Percentiles rank a stretch among this genome's conserved stretches.
These are phyloP conservation scores for Galeopsis tetrahit DNA, from an alignment of 257 asterid species.

Conservation along the genomic window DNA sequence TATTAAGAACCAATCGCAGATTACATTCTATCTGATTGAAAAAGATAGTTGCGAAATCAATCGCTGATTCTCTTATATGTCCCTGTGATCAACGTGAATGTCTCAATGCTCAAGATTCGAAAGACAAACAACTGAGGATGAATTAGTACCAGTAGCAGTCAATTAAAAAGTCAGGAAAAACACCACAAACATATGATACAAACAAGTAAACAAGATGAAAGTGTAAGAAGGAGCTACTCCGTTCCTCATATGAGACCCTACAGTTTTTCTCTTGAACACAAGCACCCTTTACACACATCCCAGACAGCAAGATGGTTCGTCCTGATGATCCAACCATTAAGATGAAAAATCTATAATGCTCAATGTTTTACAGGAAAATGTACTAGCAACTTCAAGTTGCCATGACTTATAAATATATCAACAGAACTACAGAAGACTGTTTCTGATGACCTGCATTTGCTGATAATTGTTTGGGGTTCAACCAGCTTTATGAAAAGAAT, in stretches of 20 bases:
- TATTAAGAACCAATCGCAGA: neutral
- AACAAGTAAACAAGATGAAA: conserved; percentile 5
- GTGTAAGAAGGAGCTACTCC: neutral
- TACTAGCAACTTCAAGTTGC: conserved; percentile 4
- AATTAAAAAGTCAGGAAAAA: neutral
- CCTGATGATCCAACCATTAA: neutral
- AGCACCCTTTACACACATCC: conserved; percentile 1
- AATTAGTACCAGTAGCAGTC: neutral
- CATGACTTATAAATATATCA: conserved; percentile 1
- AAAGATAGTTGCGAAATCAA: neutral
- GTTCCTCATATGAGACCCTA: neutral
- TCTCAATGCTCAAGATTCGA: conserved; percentile 15
- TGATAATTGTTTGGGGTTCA: neutral
- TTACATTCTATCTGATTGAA: neutral
- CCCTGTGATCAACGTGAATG: neutral
- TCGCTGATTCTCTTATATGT: neutral
- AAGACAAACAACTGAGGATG: neutral
- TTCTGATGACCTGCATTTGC: neutral
- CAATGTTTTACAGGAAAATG: neutral
- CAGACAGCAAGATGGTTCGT: neutral
- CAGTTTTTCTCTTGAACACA: neutral
- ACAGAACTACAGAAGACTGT: neutral
- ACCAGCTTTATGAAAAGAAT: neutral
- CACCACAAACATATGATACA: conserved; percentile 8
- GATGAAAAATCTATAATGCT: neutral